These are phyloP conservation scores for Achaetomium macrosporum DNA, from an alignment of 2,329 filamentous ascomycete species.

Conservation along the genomic window DNA sequence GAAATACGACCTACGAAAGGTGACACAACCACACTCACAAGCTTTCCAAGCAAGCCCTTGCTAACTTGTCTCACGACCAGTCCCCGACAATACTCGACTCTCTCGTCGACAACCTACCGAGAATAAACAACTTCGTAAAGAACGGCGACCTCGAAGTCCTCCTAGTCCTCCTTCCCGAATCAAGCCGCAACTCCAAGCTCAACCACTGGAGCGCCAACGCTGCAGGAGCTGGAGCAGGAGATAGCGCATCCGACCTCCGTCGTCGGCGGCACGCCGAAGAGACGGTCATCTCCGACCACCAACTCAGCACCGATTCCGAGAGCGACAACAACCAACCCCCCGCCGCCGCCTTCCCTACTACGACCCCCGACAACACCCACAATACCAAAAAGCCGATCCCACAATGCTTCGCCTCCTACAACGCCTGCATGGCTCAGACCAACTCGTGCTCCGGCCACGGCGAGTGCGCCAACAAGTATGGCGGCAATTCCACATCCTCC, in stretches of 20 bases:
- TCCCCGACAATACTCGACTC: conserved; percentile 37
- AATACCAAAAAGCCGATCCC: conserved; percentile 44
- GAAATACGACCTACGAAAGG: conserved; percentile 41
- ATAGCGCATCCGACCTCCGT: conserved; percentile 36
- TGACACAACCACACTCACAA: conserved; percentile 22
- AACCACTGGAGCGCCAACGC: conserved; percentile 37
- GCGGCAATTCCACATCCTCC: conserved; percentile 28
- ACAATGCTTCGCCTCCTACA: conserved; percentile 66
- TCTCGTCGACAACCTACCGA: conserved; percentile 40
- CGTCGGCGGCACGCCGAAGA: conserved; percentile 44
- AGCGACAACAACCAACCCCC: not conserved
- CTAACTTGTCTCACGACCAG: conserved; percentile 27
- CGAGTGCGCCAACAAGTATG: conserved; percentile 63
- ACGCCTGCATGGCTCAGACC: conserved; percentile 64
- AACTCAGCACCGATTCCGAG: conserved; percentile 15
- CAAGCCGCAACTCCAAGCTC: conserved; percentile 33
- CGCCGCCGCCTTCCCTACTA: conserved; percentile 12
- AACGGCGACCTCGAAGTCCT: conserved; percentile 51
- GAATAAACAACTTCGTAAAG: conserved; percentile 41
- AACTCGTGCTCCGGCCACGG: conserved; percentile 80
- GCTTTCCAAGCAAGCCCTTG: not conserved
- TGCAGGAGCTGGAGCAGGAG: conserved; percentile 9
- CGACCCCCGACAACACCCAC: conserved; percentile 30
- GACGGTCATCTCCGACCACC: conserved; percentile 36
- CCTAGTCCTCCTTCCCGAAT: conserved; percentile 49